A percentile compares a stretch with the other conserved stretches of the same genome.
phyloP scores from a whole-genome alignment of 768 basidiomycete genomes.

The Russula abietina region DNA sequence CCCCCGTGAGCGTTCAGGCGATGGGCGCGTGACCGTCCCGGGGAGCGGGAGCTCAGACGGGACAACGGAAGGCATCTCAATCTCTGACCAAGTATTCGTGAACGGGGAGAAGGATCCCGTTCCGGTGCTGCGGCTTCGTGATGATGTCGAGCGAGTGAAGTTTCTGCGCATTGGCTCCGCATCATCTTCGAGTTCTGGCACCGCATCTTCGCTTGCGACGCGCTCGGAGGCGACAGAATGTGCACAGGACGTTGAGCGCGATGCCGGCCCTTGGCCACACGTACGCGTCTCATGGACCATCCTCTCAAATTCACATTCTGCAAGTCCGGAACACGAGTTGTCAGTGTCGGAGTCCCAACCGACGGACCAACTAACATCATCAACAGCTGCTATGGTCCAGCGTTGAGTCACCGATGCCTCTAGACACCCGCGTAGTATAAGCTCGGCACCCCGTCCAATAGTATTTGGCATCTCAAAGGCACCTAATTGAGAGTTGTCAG shows the following conservation, averaged over 20 bases:
- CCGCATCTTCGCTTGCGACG: conserved; percentile 13
- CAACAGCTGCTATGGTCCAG: conserved; percentile 79
- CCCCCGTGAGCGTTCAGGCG: conserved; percentile 22
- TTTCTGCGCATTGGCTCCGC: conserved; percentile 9
- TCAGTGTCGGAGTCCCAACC: conserved; percentile 54
- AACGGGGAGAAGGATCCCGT: conserved; percentile 16
- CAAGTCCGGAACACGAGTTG: conserved; percentile 31
- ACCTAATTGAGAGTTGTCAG: conserved; percentile 38
- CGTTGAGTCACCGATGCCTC: conserved; percentile 53
- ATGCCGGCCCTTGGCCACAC: conserved; percentile 5
- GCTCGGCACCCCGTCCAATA: conserved; percentile 56
- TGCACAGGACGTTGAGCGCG: conserved; percentile 17
- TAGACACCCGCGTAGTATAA: conserved; percentile 75
- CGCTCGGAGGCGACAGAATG: conserved; percentile 5
- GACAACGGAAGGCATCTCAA: conserved; percentile 18
- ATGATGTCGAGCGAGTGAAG: conserved; percentile 12
- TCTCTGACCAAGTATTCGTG: conserved; percentile 19
- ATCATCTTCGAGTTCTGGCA: conserved; percentile 23
- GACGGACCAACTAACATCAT: conserved; percentile 74
- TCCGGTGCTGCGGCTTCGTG: conserved; percentile 20
- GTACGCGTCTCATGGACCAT: conserved; percentile 38
- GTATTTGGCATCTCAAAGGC: conserved; percentile 51
- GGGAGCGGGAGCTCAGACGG: conserved; percentile 14
- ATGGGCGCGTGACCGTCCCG: conserved; percentile 4
- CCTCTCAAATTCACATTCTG: conserved; percentile 31